These are phyloP conservation scores for Nidula niveotomentosa DNA, from an alignment of 1,284 basidiomycete species.

Conservation along the genomic window DNA sequence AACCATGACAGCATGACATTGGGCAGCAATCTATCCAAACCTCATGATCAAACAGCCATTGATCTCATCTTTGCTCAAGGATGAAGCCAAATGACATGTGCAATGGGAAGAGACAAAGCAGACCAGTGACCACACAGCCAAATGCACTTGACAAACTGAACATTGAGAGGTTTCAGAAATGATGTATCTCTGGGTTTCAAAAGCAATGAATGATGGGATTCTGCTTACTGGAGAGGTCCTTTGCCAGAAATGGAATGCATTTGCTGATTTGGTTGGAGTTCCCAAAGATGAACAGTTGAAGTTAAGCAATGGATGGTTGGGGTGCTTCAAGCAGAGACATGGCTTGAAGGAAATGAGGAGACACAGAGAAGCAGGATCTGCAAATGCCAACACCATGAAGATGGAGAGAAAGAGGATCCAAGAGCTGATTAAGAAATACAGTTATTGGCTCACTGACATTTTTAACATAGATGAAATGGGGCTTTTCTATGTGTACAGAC, in stretches of 20 bases:
- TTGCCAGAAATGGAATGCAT: neutral
- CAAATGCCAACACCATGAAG: neutral
- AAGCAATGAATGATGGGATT: neutral
- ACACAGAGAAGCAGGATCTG: neutral
- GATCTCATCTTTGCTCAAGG: neutral
- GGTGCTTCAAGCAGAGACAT: neutral
- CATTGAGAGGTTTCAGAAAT: neutral
- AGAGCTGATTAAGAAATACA: neutral
- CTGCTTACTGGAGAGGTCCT: neutral
- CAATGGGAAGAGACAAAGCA: neutral
- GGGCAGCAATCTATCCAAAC: neutral
- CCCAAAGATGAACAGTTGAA: neutral
- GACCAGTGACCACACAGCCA: neutral
- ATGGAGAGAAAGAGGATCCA: neutral
- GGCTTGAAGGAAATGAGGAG: neutral
- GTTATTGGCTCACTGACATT: neutral
- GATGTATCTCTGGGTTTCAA: neutral
- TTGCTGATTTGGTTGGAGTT: neutral
- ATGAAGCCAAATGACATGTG: neutral
- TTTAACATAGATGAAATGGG: neutral
- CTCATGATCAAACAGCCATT: neutral
- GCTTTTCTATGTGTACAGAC: no score
- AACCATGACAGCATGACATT: neutral
- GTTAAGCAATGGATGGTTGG: neutral
- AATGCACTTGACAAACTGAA: neutral